A percentile compares a stretch with the other conserved stretches of the same genome.
These are phyloP conservation scores for Solanum stenotomum DNA, from an alignment of 257 asterid species.

Conservation along the genomic window DNA sequence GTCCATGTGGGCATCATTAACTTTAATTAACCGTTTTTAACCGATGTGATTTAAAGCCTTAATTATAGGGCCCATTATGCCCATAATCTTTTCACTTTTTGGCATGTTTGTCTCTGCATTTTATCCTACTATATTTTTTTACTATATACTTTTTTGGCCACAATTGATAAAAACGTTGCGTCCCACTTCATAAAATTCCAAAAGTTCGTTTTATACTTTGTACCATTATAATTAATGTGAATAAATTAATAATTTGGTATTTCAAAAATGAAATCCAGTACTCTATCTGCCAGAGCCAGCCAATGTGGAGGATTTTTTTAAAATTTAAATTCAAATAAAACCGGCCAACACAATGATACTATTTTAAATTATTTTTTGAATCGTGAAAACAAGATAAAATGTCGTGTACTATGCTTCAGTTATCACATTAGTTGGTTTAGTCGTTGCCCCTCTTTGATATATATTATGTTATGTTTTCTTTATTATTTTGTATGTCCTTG, in stretches of 20 bases:
- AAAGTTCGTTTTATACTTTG: background rate
- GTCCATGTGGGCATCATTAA: constrained; percentile 32
- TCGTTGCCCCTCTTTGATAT: background rate
- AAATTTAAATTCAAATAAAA: background rate
- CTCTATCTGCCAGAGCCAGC: background rate
- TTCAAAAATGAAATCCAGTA: background rate
- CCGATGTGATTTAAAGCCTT: background rate
- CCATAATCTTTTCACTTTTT: constrained; percentile 1
- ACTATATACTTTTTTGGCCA: background rate
- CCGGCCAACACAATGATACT: background rate
- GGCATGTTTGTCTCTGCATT: constrained; percentile 26
- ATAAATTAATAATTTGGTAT: background rate
- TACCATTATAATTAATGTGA: background rate
- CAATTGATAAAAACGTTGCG: background rate
- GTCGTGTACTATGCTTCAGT: background rate
- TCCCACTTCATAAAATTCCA: background rate
- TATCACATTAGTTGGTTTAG: background rate
- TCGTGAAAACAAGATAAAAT: background rate
- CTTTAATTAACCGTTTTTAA: constrained; percentile 1
- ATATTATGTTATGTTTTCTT: background rate
- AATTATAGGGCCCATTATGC: background rate
- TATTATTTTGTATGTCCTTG: no score
- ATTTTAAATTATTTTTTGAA: background rate
- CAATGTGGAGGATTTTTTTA: background rate
- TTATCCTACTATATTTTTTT: background rate